phyloP scores from a whole-genome alignment of 164 flowering plant genomes.

The Buxus sempervirens region DNA sequence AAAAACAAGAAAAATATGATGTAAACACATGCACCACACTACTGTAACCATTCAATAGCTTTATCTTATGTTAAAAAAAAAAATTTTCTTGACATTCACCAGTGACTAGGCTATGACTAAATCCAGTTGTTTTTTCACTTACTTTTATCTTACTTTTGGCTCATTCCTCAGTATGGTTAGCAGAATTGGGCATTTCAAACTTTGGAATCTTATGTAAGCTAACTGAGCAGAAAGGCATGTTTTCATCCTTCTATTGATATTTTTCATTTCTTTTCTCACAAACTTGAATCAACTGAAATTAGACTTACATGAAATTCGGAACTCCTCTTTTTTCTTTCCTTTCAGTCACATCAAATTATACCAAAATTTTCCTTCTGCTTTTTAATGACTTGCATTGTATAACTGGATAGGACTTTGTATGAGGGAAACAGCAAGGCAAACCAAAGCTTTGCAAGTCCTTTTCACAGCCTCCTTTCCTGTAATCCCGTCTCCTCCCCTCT shows the following conservation, averaged over 20 bases:
- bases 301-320: conserved; percentile 3
- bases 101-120: too few relatives aligned
- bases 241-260: background rate
- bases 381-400: conserved; percentile 15
- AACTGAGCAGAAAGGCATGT: background rate
- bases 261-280: background rate
- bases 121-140: too few relatives aligned
- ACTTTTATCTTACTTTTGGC: background rate
- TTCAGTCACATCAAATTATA: background rate
- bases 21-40: too few relatives aligned
- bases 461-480: background rate
- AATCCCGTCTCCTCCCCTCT: background rate
- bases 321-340: background rate
- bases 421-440: conserved; percentile 31
- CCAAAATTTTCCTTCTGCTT: conserved; percentile 3
- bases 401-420: conserved; percentile 2
- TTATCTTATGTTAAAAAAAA: background rate
- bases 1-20: too few relatives aligned
- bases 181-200: background rate
- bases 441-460: background rate
- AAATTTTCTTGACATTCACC: too few relatives aligned
- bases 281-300: background rate
- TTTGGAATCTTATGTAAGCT: background rate
- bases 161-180: background rate
- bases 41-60: background rate